Percentiles rank a stretch among this genome's conserved stretches.
These are phyloP conservation scores for Mycena metata DNA, from an alignment of 768 basidiomycete species.

Conservation along the genomic window DNA sequence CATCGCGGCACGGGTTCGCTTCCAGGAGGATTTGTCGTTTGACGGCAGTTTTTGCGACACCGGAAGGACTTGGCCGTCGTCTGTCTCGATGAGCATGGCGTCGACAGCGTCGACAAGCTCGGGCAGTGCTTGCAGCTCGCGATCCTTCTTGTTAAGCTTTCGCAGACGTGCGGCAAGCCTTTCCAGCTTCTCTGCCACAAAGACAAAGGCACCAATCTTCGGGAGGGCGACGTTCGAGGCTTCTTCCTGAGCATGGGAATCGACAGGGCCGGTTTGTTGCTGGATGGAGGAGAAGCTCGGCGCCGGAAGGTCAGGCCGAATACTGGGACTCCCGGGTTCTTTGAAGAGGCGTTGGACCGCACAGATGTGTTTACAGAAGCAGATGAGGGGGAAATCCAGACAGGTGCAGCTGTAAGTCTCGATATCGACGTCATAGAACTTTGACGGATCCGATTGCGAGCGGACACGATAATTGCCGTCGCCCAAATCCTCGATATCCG, in stretches of 20 bases:
- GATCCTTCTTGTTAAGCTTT: background rate
- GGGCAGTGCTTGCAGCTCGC: background rate
- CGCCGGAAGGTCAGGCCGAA: too few relatives aligned
- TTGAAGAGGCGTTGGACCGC: conserved; percentile 31
- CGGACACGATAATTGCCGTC: conserved; percentile 22
- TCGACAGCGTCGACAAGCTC: conserved; percentile 13
- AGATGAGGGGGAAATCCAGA: conserved; percentile 31
- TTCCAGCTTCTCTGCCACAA: conserved; percentile 20
- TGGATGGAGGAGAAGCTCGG: background rate
- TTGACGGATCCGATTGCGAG: conserved; percentile 2
- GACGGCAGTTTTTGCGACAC: background rate
- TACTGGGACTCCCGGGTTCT: background rate
- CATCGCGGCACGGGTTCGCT: background rate
- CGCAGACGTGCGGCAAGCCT: conserved; percentile 6
- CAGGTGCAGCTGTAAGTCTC: conserved; percentile 29
- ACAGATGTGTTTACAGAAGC: conserved; percentile 42
- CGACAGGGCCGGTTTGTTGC: too few relatives aligned
- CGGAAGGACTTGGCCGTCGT: conserved; percentile 6
- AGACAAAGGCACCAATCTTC: background rate
- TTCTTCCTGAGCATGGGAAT: too few relatives aligned
- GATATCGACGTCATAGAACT: conserved; percentile 30
- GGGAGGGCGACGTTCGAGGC: too few relatives aligned
- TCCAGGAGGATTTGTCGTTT: background rate
- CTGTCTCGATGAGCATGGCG: conserved; percentile 8
- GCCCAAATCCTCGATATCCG: conserved; percentile 12